phyloP scores from a whole-genome alignment of 331 rosid genomes.

The Prunus yedoensis region DNA sequence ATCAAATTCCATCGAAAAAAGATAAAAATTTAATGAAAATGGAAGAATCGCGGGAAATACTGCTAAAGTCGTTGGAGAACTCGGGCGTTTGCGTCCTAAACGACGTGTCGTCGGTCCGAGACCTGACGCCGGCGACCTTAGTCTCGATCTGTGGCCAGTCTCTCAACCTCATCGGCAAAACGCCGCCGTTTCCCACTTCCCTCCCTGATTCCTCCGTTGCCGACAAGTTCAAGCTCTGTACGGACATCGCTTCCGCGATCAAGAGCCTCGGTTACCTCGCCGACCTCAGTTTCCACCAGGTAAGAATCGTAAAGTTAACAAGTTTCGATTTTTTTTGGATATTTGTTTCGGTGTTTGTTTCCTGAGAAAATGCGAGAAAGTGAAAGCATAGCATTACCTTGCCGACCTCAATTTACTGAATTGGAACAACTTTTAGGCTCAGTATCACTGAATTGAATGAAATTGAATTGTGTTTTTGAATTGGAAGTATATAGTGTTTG shows the following conservation, averaged over 20 bases:
- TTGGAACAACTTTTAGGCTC: neutral
- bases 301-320: neutral
- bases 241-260: conserved; percentile 45
- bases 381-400: neutral
- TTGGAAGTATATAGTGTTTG: too few species aligned
- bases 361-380: neutral
- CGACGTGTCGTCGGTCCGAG: conserved; percentile 34
- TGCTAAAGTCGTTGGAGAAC: conserved; percentile 36
- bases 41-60: conserved; percentile 43
- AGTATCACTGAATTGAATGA: neutral
- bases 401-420: neutral
- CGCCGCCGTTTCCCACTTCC: conserved; percentile 37
- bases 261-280: conserved; percentile 50
- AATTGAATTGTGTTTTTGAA: neutral
- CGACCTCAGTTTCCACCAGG: conserved; percentile 60
- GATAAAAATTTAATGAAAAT: neutral
- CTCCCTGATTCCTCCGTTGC: conserved; percentile 48
- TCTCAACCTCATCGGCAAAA: conserved; percentile 36
- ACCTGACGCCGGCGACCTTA: conserved; percentile 31
- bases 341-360: conserved; percentile 10
- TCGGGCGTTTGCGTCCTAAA: conserved; percentile 41
- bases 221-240: conserved; percentile 48
- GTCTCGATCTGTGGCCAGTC: conserved; percentile 54
- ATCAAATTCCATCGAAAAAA: neutral
- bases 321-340: neutral